Conservation (phyloP, 192 early-diverging fungal species). For the Coemansia sp. region DNA sequence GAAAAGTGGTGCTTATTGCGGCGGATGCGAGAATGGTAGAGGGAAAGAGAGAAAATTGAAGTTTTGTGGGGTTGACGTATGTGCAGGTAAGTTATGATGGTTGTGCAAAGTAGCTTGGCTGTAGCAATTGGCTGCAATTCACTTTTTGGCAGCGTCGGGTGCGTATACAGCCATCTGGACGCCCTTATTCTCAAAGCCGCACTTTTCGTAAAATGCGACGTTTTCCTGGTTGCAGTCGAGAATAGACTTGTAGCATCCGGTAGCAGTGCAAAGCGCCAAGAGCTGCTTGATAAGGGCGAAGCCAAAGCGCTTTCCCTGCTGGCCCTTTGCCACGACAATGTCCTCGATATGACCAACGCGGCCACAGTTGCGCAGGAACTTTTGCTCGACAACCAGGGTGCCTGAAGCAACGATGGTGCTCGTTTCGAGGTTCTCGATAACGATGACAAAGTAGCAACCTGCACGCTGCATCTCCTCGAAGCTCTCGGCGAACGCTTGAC, state of each 20-base stretch:
- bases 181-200: conserved; percentile 78
- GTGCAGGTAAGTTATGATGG: no score
- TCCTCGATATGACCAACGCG: conserved; percentile 94
- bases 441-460: conserved; percentile 75
- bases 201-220: conserved; percentile 91
- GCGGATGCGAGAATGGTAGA: neutral
- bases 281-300: conserved; percentile 84
- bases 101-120: no score
- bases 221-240: conserved; percentile 75
- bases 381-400: conserved; percentile 87
- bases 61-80: neutral
- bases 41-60: neutral
- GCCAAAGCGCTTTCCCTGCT: conserved; percentile 73
- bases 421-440: conserved; percentile 69
- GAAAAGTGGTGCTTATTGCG: neutral
- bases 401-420: conserved; percentile 77
- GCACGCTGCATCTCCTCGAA: conserved; percentile 76
- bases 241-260: conserved; percentile 93
- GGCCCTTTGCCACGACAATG: conserved; percentile 75
- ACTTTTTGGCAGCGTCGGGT: conserved; percentile 27
- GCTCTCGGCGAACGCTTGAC: conserved; percentile 73
- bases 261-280: conserved; percentile 67
- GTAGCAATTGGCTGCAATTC: neutral
- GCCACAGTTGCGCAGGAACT: conserved; percentile 82
- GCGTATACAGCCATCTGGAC: conserved; percentile 70